Conservation (phyloP, 345 rosid genomes). For the Lumnitzera littorea region DNA sequence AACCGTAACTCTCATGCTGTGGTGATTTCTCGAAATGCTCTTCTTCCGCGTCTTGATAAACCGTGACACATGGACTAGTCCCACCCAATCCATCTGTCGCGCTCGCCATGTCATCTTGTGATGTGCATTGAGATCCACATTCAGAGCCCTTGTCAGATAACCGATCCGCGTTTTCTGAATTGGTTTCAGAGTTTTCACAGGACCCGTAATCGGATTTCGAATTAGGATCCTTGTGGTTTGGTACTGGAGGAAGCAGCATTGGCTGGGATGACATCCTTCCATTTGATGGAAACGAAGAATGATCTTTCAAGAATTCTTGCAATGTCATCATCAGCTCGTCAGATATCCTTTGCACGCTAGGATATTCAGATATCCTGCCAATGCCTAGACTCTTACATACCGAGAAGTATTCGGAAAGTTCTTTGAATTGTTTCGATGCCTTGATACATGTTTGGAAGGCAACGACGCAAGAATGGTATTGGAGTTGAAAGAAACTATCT, state of each 20-base stretch:
- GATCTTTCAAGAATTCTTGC: constrained; percentile 74
- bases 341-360: constrained; percentile 63
- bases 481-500: constrained; percentile 69
- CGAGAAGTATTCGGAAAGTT: constrained; percentile 51
- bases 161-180: constrained; percentile 19
- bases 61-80: constrained; percentile 22
- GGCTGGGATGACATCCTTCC: constrained; percentile 18
- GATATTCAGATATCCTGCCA: constrained; percentile 74
- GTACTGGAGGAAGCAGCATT: constrained; percentile 17
- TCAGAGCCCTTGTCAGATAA: constrained; percentile 27
- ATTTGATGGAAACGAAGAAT: constrained; percentile 41
- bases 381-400: constrained; percentile 46
- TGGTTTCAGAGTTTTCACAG: constrained; percentile 10
- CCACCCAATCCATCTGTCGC: constrained; percentile 23
- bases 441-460: constrained; percentile 58
- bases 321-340: constrained; percentile 66
- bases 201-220: constrained; percentile 19
- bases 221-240: constrained; percentile 5
- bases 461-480: constrained; percentile 44
- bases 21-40: constrained; percentile 10
- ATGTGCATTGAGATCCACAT: constrained; percentile 32
- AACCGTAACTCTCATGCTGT: constrained; percentile 11
- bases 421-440: constrained; percentile 63
- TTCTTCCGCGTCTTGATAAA: constrained; percentile 10
- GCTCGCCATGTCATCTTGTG: constrained; percentile 51